A percentile compares a stretch with the other conserved stretches of the same genome.
Conservation (phyloP, 2,329 filamentous ascomycete species). For the Trichoderma atrobrunneum region DNA sequence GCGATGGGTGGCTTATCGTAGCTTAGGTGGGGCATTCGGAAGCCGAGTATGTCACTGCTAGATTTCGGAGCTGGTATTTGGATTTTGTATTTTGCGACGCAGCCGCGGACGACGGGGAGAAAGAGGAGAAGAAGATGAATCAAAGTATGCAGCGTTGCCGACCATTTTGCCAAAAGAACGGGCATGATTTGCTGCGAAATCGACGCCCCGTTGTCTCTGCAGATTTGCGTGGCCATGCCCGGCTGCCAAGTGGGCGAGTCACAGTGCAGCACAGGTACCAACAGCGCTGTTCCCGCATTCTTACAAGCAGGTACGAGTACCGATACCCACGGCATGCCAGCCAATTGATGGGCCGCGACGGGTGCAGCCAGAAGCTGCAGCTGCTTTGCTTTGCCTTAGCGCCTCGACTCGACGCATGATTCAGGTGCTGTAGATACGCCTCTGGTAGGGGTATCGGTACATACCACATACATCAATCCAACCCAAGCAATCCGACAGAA, state of each 20-base stretch:
- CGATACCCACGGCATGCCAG: neutral
- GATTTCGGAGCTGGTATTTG: neutral
- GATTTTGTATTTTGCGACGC: neutral
- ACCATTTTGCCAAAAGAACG: neutral
- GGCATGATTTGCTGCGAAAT: neutral
- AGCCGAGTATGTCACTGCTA: constrained; percentile 7
- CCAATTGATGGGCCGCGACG: neutral
- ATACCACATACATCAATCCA: neutral
- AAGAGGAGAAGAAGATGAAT: neutral
- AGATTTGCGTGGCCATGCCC: neutral
- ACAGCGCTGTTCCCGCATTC: neutral
- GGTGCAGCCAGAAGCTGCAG: constrained; percentile 3
- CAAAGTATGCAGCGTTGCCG: neutral
- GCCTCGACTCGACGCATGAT: neutral
- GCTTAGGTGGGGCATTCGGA: constrained; percentile 15
- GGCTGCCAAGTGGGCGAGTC: neutral
- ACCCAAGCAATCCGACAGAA: neutral
- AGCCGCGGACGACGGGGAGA: neutral
- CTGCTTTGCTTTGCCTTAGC: constrained; percentile 4
- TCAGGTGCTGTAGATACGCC: neutral
- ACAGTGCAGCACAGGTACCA: neutral
- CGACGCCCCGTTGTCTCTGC: neutral
- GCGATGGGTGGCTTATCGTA: constrained; percentile 18
- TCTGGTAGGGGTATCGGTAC: neutral
- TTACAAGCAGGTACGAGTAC: neutral